Conservation (phyloP, 768 basidiomycete species). For the Tulasnella sp. region DNA sequence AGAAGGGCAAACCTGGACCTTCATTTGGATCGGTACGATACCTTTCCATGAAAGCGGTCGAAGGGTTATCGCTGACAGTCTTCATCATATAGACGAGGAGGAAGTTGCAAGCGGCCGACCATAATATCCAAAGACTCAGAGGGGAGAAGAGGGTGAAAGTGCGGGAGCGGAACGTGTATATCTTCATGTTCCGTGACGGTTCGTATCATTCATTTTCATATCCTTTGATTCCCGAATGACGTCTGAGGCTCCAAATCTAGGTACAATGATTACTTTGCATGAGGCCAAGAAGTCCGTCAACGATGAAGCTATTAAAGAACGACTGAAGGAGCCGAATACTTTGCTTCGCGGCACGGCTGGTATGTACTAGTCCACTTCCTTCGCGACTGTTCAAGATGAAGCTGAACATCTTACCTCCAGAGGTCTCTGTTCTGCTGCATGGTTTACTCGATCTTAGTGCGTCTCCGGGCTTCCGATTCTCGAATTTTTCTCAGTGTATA, state of each 20-base stretch:
- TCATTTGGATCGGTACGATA: not conserved
- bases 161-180: slow-evolving; percentile 57
- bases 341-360: slow-evolving; percentile 51
- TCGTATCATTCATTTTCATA: slow-evolving; percentile 29
- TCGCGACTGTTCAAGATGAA: not conserved
- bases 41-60: not conserved
- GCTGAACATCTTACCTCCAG: slow-evolving; percentile 35
- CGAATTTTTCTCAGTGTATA: not conserved
- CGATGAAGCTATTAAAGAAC: slow-evolving; percentile 54
- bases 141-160: slow-evolving; percentile 58
- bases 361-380: not conserved
- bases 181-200: slow-evolving; percentile 68
- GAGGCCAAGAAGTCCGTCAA: slow-evolving; percentile 20
- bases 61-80: not conserved
- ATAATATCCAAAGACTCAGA: slow-evolving; percentile 39
- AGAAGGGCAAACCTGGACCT: not conserved
- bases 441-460: slow-evolving; percentile 56
- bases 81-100: not conserved
- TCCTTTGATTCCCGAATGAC: not conserved
- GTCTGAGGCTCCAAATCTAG: not conserved
- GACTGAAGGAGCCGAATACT: slow-evolving; percentile 56
- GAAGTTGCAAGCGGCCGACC: not conserved
- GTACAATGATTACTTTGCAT: slow-evolving; percentile 29
- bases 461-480: slow-evolving; percentile 15
- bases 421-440: slow-evolving; percentile 65